phyloP scores from a whole-genome alignment of 257 asterid genomes.

The Voacanga thouarsii region DNA sequence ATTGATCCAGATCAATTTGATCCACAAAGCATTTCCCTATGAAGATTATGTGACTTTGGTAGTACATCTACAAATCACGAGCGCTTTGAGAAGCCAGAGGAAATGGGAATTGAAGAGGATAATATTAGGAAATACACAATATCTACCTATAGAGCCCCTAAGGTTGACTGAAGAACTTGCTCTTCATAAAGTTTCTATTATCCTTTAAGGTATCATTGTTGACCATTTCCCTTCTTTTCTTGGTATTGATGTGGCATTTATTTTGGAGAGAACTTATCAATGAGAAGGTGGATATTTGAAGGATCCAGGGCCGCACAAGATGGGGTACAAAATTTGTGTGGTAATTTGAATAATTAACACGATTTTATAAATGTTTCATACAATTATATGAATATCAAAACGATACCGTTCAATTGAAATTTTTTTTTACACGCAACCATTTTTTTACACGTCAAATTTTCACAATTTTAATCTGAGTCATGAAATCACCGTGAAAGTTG shows the following conservation, averaged over 20 bases:
- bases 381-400: too few species aligned
- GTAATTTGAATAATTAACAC: too few species aligned
- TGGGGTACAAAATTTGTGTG: too few species aligned
- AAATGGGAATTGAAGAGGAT: conserved; percentile 99
- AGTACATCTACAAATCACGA: conserved; percentile 93
- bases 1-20: too few species aligned
- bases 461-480: too few species aligned
- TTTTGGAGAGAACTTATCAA: conserved; percentile 78
- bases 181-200: conserved; percentile 30
- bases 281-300: conserved; percentile 97
- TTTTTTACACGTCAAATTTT: too few species aligned
- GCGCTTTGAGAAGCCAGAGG: conserved; percentile 95
- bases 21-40: conserved; percentile 84
- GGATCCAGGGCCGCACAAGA: too few species aligned
- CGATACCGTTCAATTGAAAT: too few species aligned
- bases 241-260: conserved; percentile 94
- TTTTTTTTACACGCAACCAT: too few species aligned
- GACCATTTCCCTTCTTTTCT: conserved; percentile 39
- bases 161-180: conserved; percentile 60
- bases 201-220: conserved; percentile 36
- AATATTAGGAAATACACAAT: conserved; percentile 91
- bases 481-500: too few species aligned
- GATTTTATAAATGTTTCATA: too few species aligned
- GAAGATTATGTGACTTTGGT: conserved; percentile 98
- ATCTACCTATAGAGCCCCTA: conserved; percentile 98